Evolutionary conservation across 2,329 filamentous ascomycete genomes (phyloP), one percentile per base, ranked within the genome.

Genomic region (Penicillium sp.): DNA sequence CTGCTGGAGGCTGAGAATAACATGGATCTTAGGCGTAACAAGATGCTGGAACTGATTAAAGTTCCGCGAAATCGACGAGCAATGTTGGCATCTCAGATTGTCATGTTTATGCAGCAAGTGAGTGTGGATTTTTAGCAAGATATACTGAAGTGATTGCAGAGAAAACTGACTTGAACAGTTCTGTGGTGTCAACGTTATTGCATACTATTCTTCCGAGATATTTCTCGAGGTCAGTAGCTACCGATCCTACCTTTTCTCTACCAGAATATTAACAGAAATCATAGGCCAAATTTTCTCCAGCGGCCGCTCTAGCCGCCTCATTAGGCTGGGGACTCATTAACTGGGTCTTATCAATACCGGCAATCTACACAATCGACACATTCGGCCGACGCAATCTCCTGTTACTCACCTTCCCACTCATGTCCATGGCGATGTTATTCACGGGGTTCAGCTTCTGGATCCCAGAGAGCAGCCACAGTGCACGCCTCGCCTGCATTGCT

Each of bases 31-130:
- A 78, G 81, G 15, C 72, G 78, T 55, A 81, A 74, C 60, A 79
- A 81, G 55, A 55, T 87, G 57, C 76, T 80, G 62, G 84, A 88
- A 64, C 70, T 88, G 27, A 77, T 87, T 49, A 83, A 79, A 0
- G 77, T 88, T 21, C 82, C 84, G 15, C 81, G 86, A 46, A 87
- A 87, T 67, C 81, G 85, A 19, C 82, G 85, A 53, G 85, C 83
- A 2, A 79, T 84, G 73, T 64, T 85, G 16, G 85, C 84, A 2
- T 84, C 82, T 0, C 78, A 85, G 65, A 80, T 87, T 41, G 83
- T 87, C 58, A 88, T 88, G 85, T 87, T 87, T 60, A 82, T 86
- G 80, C 85, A 88, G 65, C 85, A 87, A 70, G 80, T 79, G 60
- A 59, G 58, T 58, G 19, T 61, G 38, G 3, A n/a, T 3, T 1